phyloP scores from a whole-genome alignment of 345 rosid species.

The Toxicodendron radicans region DNA sequence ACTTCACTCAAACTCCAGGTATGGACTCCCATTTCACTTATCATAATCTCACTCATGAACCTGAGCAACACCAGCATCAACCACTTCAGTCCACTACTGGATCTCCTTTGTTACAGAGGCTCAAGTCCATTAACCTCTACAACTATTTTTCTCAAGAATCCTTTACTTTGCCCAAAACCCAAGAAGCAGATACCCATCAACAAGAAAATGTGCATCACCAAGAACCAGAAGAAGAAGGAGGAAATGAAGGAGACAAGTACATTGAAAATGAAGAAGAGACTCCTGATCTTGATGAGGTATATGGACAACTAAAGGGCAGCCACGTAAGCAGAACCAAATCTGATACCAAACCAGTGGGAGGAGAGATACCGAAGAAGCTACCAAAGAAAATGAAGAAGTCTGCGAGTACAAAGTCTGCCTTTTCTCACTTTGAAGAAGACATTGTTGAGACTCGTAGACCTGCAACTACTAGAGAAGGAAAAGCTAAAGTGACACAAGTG shows the following conservation, averaged over 20 bases:
- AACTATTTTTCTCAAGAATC: constrained; percentile 55
- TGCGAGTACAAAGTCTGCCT: constrained; percentile 65
- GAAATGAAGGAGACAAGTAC: constrained; percentile 1
- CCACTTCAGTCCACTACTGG: constrained; percentile 33
- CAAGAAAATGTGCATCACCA: constrained; percentile 6
- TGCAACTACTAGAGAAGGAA: constrained; percentile 51
- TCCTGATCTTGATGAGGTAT: constrained; percentile 53
- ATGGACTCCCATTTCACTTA: constrained; percentile 37
- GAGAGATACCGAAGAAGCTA: constrained; percentile 51
- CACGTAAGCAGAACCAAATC: constrained; percentile 52
- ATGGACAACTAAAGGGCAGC: constrained; percentile 41
- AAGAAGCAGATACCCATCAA: constrained; percentile 14
- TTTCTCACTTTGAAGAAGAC: constrained; percentile 57
- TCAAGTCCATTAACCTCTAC: constrained; percentile 66
- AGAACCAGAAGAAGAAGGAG: neutral
- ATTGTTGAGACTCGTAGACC: constrained; percentile 58
- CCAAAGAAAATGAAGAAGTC: constrained; percentile 82
- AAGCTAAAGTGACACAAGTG: constrained; percentile 35
- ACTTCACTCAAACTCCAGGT: constrained; percentile 29
- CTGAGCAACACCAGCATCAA: constrained; percentile 22
- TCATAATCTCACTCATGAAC: constrained; percentile 21
- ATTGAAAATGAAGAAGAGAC: constrained; percentile 24
- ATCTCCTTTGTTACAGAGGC: constrained; percentile 63
- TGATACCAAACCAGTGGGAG: constrained; percentile 61
- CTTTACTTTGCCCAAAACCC: constrained; percentile 10